Conservation (phyloP, 768 basidiomycete species). For the Naganishia randhawae region DNA sequence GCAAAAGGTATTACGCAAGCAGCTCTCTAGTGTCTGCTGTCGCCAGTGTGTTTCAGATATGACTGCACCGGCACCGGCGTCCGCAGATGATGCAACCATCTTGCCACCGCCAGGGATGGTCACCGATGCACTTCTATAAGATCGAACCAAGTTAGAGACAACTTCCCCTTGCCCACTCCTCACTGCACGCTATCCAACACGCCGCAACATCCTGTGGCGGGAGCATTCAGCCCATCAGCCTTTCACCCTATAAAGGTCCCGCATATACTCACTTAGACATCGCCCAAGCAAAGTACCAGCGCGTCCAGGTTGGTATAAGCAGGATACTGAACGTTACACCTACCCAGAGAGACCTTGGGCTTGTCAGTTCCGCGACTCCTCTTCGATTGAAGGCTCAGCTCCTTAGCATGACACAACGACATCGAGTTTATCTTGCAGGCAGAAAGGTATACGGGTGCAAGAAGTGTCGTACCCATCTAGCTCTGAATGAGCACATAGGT, state of each 20-base stretch:
- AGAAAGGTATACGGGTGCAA: conserved; percentile 45
- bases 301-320: no score
- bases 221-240: background rate
- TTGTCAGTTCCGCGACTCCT: background rate
- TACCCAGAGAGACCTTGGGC: no score
- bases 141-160: background rate
- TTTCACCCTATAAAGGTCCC: background rate
- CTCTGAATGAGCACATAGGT: conserved; percentile 42
- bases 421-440: conserved; percentile 46
- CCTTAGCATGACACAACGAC: background rate
- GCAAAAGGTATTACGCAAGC: conserved; percentile 14
- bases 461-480: conserved; percentile 47
- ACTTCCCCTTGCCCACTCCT: background rate
- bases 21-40: background rate
- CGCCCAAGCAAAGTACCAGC: no score
- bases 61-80: background rate
- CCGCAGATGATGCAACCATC: background rate
- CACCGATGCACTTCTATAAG: background rate
- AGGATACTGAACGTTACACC: no score
- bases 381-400: no score
- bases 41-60: conserved; percentile 13
- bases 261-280: no score
- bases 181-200: background rate
- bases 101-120: background rate
- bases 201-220: background rate